Conservation (phyloP, 371 early-diverging fungal species). For the Mortierella sp. region DNA sequence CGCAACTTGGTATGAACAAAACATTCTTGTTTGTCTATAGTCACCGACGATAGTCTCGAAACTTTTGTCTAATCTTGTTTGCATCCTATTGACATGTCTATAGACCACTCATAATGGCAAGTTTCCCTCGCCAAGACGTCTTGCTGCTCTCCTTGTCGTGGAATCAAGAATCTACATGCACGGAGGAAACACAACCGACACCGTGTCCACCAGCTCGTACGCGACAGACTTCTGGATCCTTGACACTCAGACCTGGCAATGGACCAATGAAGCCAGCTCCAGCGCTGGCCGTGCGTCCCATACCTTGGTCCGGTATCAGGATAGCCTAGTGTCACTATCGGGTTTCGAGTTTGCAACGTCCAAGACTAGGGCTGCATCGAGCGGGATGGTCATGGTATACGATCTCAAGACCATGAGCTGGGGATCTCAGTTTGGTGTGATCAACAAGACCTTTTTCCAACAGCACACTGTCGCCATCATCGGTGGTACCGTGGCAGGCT, state of each 20-base stretch:
- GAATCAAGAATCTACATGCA: constrained; percentile 45
- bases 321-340: constrained; percentile 26
- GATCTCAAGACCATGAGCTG: constrained; percentile 13
- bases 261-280: constrained; percentile 19
- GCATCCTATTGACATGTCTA: neutral
- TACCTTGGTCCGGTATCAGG: constrained; percentile 20
- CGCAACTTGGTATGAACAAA: constrained; percentile 24
- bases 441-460: constrained; percentile 26
- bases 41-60: no score
- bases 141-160: constrained; percentile 32
- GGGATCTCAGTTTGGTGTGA: constrained; percentile 37
- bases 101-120: constrained; percentile 23
- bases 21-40: no score
- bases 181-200: constrained; percentile 47
- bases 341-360: constrained; percentile 38
- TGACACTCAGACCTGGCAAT: constrained; percentile 33
- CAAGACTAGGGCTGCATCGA: constrained; percentile 17
- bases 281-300: constrained; percentile 29
- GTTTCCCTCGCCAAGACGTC: constrained; percentile 33
- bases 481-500: constrained; percentile 20
- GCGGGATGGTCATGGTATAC: constrained; percentile 27
- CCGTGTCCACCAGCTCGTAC: constrained; percentile 22
- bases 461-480: constrained; percentile 24
- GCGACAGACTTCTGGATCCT: constrained; percentile 45
- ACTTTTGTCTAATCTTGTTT: no score